Conservation (phyloP, 352 stramenopile genomes). For the Phytophthora litchii region DNA sequence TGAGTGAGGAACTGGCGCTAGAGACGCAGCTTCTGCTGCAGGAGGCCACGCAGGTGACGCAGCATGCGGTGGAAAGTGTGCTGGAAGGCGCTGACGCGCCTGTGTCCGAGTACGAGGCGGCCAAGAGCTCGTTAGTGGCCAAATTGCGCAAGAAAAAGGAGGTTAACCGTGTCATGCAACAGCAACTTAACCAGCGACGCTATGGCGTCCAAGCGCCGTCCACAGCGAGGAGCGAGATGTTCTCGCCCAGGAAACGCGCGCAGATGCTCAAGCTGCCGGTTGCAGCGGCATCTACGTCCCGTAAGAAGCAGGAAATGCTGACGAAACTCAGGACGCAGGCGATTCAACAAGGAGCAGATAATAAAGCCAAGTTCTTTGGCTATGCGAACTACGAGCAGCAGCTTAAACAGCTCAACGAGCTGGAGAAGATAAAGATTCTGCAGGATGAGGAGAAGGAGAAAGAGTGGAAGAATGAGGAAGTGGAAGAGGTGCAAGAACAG, state of each 20-base stretch:
- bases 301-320: constrained; percentile 74
- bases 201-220: constrained; percentile 31
- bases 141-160: constrained; percentile 77
- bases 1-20: constrained; percentile 70
- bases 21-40: constrained; percentile 84
- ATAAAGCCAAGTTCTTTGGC: constrained; percentile 79
- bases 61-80: constrained; percentile 40
- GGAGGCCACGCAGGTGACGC: constrained; percentile 65
- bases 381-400: constrained; percentile 79
- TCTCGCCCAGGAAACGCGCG: constrained; percentile 51
- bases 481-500: background rate
- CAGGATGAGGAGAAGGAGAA: constrained; percentile 50
- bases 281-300: constrained; percentile 31
- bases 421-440: constrained; percentile 68
- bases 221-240: background rate
- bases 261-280: constrained; percentile 58
- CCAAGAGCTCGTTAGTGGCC: constrained; percentile 60
- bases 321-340: constrained; percentile 56
- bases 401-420: constrained; percentile 63
- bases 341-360: constrained; percentile 65
- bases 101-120: constrained; percentile 56
- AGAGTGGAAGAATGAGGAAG: constrained; percentile 14
- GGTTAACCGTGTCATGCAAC: constrained; percentile 47
- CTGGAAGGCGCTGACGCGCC: constrained; percentile 25
- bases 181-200: constrained; percentile 51